Base-by-base conservation (phyloP, 1,284 basidiomycete genomes). In the Cryptococcus sp. region DNA sequence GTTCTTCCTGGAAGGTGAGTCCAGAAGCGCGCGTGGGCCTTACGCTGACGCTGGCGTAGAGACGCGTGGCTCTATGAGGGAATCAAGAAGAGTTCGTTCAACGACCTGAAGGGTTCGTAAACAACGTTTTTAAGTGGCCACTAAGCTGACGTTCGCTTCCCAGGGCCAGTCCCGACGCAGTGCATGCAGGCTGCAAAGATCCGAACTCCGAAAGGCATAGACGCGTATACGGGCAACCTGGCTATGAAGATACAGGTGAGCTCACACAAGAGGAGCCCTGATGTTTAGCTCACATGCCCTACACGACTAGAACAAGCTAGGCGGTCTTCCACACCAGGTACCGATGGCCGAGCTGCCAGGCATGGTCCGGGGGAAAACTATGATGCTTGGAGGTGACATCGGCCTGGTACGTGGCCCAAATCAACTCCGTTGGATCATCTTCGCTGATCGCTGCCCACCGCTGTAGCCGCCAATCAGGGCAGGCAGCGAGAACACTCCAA, bases 221-320 rank as follows among this genome's bases (percentile, higher is more conserved):
- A 68, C 5, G 78, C 81, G 57, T 82, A 82, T 66, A 76, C 74
- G 7, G 79, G 74, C 45, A 81, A 81, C 61, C 50, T 74, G 20
- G 66, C 64, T 19, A 74, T 74, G 72, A 71, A 72, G 68, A 70
- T 72, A 44, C 68, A 70, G 41, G 69, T 71, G 31, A 62, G 68
- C 55, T 51, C 16, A 3, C 23, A 41, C 42, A 22, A 5, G 11
- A 20, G n/a, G 0, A 31, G 8, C 1, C 23, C 11, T 20, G 16
- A n/a, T n/a, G 11, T 10, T 6, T 25, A 48, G 57, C 47, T 60
- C 60, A 61, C 48, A 63, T 55, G 45, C 58, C 60, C 35, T 17
- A 25, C 31, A 35, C 8, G 8, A 57, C 56, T 61, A 80, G 69
- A 72, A 72, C 62, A 82, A 82, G 72, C 72, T 82, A 38, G 75